Evolutionary conservation across 1,284 basidiomycete species (phyloP).

Genomic region (Trichosporon sp.): DNA sequence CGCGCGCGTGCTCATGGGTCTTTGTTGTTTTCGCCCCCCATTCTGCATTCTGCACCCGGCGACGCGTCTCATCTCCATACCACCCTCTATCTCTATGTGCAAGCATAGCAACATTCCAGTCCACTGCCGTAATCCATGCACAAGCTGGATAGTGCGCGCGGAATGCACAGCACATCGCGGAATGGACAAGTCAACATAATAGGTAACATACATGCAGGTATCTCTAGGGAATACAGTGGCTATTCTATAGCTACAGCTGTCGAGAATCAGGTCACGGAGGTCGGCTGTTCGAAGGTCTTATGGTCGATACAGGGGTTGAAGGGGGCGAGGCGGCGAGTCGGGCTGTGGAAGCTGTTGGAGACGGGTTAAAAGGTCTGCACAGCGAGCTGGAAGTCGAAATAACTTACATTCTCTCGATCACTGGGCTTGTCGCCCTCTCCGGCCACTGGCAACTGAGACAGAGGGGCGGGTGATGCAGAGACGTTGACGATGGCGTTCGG

Average conservation of each 20-base stretch:
- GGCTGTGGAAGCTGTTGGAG: neutral
- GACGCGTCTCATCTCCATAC: neutral
- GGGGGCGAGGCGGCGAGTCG: neutral
- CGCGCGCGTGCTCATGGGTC: neutral
- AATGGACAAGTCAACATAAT: neutral
- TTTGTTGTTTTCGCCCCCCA: slow-evolving; percentile 10
- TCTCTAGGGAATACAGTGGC: neutral
- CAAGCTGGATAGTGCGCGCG: neutral
- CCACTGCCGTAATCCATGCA: neutral
- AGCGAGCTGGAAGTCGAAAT: neutral
- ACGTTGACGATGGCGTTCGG: neutral
- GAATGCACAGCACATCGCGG: neutral
- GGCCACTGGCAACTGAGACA: neutral
- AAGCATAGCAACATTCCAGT: neutral
- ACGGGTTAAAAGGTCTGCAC: neutral
- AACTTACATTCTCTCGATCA: neutral
- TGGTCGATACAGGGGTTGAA: neutral
- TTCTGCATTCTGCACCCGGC: slow-evolving; percentile 7
- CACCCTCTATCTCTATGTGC: too few species aligned
- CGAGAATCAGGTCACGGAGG: neutral
- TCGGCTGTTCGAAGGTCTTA: too few species aligned
- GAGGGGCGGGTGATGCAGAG: neutral
- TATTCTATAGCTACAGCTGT: neutral
- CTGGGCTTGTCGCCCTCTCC: neutral
- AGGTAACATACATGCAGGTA: slow-evolving; percentile 7